Evolutionary conservation across 1,139 yeast genomes (phyloP).

Genomic region (Groenewaldozyma sp.): DNA sequence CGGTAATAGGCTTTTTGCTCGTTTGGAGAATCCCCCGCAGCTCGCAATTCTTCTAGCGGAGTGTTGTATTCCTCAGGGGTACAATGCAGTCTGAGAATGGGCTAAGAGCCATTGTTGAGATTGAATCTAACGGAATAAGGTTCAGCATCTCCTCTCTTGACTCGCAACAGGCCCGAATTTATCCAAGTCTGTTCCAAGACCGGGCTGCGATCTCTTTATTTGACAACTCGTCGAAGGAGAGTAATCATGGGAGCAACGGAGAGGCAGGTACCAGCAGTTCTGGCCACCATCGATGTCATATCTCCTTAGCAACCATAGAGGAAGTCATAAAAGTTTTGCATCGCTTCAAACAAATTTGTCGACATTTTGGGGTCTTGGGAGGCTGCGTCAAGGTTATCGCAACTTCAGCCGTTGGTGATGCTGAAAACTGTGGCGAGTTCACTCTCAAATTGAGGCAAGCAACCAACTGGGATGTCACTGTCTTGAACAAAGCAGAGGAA

Average conservation of each 20-base stretch:
- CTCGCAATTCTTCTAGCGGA: too few species aligned
- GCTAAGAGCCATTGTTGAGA: conserved; percentile 43
- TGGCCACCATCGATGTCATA: too few species aligned
- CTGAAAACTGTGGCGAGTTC: conserved; percentile 49
- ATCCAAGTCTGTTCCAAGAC: conserved; percentile 65
- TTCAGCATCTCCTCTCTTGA: conserved; percentile 59
- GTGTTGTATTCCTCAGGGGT: too few species aligned
- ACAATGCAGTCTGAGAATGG: too few species aligned
- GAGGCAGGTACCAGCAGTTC: conserved; percentile 29
- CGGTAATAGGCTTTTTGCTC: too few species aligned
- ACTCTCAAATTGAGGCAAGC: conserved; percentile 42
- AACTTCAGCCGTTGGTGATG: conserved; percentile 58
- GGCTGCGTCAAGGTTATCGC: conserved; percentile 53
- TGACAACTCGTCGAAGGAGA: conserved; percentile 33
- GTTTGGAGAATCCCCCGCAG: too few species aligned
- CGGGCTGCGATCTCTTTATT: conserved; percentile 55
- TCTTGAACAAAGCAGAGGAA: conserved; percentile 50
- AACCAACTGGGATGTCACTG: conserved; percentile 53
- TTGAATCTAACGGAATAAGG: conserved; percentile 60
- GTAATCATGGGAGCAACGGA: neutral
- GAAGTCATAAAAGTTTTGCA: conserved; percentile 52
- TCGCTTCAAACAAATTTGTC: conserved; percentile 54
- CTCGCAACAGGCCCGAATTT: conserved; percentile 53
- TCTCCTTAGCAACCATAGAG: conserved; percentile 44
- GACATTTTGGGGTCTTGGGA: conserved; percentile 55